Evolutionary conservation across 768 basidiomycete species (phyloP).

Genomic region (Omphalotus guepiniiformis): DNA sequence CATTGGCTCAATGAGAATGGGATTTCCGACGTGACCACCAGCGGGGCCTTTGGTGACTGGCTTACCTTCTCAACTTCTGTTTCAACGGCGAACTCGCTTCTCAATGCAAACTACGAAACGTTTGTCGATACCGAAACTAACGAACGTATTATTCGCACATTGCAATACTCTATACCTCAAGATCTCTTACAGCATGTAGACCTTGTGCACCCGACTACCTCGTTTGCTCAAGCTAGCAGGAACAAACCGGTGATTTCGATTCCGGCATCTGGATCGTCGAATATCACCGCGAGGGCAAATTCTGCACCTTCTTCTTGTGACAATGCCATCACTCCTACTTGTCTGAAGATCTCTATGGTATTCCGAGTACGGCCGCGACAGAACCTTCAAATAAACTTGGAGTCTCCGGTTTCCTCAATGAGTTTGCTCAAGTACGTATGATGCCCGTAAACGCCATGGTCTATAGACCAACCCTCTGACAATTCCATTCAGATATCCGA

Average conservation of each 20-base stretch:
- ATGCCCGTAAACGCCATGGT: conserved; percentile 2
- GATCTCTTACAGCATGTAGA: conserved; percentile 21
- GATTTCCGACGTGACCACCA: conserved; percentile 17
- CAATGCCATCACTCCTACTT: conserved; percentile 25
- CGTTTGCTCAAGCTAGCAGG: conserved; percentile 15
- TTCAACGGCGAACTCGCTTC: conserved; percentile 23
- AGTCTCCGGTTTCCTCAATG: conserved; percentile 29
- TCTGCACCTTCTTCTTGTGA: conserved; percentile 24
- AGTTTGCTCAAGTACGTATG: conserved; percentile 28
- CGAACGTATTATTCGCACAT: conserved; percentile 20
- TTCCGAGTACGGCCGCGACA: conserved; percentile 26
- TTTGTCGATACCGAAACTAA: conserved; percentile 20
- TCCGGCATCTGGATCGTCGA: conserved; percentile 3
- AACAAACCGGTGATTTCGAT: conserved; percentile 12
- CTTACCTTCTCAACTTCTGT: conserved; percentile 20
- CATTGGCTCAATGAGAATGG: conserved; percentile 21
- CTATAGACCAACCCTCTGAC: background rate
- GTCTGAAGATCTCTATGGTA: conserved; percentile 31
- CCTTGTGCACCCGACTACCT: conserved; percentile 26
- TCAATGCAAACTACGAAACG: conserved; percentile 20
- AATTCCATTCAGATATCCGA: conserved; percentile 16
- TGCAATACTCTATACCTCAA: conserved; percentile 23
- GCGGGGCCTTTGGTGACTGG: conserved; percentile 22
- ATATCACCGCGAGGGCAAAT: conserved; percentile 10
- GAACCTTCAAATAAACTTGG: conserved; percentile 23